Conservation (phyloP, 177 flowering plant species). For the Tripterygium wilfordii region DNA sequence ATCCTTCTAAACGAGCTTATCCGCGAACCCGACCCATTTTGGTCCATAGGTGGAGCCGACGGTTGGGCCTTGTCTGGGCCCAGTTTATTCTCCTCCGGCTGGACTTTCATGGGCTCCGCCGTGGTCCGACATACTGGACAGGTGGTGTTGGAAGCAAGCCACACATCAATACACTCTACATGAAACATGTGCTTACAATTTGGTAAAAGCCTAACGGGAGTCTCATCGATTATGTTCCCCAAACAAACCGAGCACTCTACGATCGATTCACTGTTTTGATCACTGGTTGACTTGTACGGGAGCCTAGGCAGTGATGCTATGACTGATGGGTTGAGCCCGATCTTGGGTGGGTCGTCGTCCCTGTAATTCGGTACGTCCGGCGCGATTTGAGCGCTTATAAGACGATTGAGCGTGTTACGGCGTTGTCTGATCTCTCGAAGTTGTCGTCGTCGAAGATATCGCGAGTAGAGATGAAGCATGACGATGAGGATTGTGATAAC, state of each 20-base stretch:
- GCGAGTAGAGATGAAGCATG: slow-evolving; percentile 21
- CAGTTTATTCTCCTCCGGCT: slow-evolving; percentile 1
- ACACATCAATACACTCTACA: slow-evolving; percentile 28
- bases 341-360: slow-evolving; percentile 2
- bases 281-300: slow-evolving; percentile 3
- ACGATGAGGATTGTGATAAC: slow-evolving; percentile 11
- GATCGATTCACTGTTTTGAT: not conserved
- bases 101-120: slow-evolving; percentile 18
- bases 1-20: slow-evolving; percentile 35
- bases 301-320: slow-evolving; percentile 23
- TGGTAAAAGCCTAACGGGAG: slow-evolving; percentile 20
- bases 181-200: slow-evolving; percentile 33
- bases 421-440: slow-evolving; percentile 12
- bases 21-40: slow-evolving; percentile 19
- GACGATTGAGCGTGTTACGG: not conserved
- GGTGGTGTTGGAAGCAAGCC: slow-evolving; percentile 23
- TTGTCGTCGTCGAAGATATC: slow-evolving; percentile 16
- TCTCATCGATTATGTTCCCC: slow-evolving; percentile 13
- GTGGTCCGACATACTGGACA: slow-evolving; percentile 28
- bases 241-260: slow-evolving; percentile 33
- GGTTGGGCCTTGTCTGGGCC: slow-evolving; percentile 8
- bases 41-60: slow-evolving; percentile 22
- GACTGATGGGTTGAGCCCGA: slow-evolving; percentile 19
- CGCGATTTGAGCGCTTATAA: not conserved
- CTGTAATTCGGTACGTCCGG: not conserved